Evolutionary conservation across 2,329 filamentous ascomycete genomes (phyloP).

Genomic region (Ceratocystis ficicola): DNA sequence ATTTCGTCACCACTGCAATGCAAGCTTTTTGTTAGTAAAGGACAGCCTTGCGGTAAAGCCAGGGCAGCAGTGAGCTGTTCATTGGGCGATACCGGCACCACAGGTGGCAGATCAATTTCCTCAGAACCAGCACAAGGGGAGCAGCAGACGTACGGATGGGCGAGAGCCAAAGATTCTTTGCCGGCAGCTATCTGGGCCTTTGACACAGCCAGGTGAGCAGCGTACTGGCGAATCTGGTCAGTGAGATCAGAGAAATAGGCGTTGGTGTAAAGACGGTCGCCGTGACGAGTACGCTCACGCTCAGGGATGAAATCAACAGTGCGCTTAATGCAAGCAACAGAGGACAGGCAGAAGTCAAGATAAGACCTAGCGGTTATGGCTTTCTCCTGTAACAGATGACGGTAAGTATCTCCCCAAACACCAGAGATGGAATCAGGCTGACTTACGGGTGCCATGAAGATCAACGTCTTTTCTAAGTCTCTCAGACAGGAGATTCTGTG

Average conservation of each 20-base stretch:
- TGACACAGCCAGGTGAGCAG: conserved; percentile 64
- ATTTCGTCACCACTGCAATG: conserved; percentile 50
- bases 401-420: conserved; percentile 54
- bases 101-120: neutral
- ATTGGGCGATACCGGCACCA: neutral
- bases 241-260: conserved; percentile 95
- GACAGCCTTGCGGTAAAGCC: neutral
- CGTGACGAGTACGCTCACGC: conserved; percentile 69
- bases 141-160: conserved; percentile 29
- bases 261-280: conserved; percentile 85
- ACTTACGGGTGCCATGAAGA: conserved; percentile 92
- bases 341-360: conserved; percentile 79
- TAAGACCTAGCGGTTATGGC: conserved; percentile 59
- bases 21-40: conserved; percentile 26
- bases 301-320: conserved; percentile 78
- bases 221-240: conserved; percentile 85
- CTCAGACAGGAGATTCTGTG: conserved; percentile 83
- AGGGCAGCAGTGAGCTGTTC: neutral
- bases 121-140: conserved; percentile 27
- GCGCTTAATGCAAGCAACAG: conserved; percentile 79
- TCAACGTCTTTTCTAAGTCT: conserved; percentile 85
- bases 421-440: conserved; percentile 41
- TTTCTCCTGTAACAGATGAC: conserved; percentile 66
- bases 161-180: conserved; percentile 45
- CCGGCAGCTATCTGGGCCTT: conserved; percentile 45